Percentiles rank a stretch among this genome's conserved stretches.
These are phyloP conservation scores for Austroboletus festivus DNA, from an alignment of 768 basidiomycete genomes.

Conservation along the genomic window DNA sequence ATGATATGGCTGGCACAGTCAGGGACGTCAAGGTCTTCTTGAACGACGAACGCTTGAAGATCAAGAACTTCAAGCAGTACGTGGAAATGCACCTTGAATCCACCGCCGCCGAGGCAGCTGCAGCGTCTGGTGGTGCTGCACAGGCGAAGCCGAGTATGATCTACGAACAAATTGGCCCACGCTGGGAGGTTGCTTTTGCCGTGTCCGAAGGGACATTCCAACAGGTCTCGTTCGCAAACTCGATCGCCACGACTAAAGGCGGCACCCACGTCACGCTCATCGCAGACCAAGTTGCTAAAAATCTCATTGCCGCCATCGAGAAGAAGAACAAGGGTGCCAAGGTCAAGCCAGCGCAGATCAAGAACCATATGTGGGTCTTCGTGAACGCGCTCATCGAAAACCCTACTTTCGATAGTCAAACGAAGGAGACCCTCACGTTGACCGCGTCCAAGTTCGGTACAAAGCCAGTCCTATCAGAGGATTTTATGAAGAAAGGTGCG, in stretches of 20 bases:
- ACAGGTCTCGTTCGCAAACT: slow-evolving; percentile 97
- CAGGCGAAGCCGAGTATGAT: slow-evolving; percentile 74
- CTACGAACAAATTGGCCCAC: slow-evolving; percentile 72
- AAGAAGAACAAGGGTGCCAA: slow-evolving; percentile 99
- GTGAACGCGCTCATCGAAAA: slow-evolving; percentile 96
- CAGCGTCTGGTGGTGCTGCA: slow-evolving; percentile 75
- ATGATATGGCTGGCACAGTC: slow-evolving; percentile 95
- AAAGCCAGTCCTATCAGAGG: slow-evolving; percentile 80
- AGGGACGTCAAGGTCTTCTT: slow-evolving; percentile 91
- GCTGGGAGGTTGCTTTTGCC: slow-evolving; percentile 96
- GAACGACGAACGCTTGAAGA: slow-evolving; percentile 86
- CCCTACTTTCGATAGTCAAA: slow-evolving; percentile 98
- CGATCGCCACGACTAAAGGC: slow-evolving; percentile 94
- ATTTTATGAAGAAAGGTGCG: slow-evolving; percentile 94
- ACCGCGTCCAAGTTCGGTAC: slow-evolving; percentile 87
- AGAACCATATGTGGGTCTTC: slow-evolving; percentile 98
- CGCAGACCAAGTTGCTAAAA: slow-evolving; percentile 87
- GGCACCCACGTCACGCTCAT: slow-evolving; percentile 88
- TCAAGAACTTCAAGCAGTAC: slow-evolving; percentile 96
- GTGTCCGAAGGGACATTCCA: slow-evolving; percentile 90
- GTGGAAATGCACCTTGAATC: slow-evolving; percentile 90
- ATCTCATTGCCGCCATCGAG: slow-evolving; percentile 71
- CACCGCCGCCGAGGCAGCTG: slow-evolving; percentile 64
- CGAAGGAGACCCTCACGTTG: slow-evolving; percentile 92
- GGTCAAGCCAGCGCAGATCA: slow-evolving; percentile 90